phyloP scores from a whole-genome alignment of 805 yeast species.

The Lipomyces lipofer region DNA sequence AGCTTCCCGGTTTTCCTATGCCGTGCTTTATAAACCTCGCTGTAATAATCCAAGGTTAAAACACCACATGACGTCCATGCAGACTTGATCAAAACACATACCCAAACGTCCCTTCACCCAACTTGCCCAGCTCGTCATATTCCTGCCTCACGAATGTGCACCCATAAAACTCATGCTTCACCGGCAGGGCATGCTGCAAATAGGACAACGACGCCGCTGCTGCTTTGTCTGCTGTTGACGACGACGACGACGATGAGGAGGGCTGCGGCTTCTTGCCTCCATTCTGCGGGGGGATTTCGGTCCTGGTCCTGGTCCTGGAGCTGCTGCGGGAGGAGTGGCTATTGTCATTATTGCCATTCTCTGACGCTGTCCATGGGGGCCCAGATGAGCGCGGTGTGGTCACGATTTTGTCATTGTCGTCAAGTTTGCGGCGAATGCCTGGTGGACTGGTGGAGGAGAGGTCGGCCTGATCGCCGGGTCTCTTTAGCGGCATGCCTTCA shows the following conservation, averaged over 20 bases:
- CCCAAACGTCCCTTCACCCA: slow-evolving; percentile 88
- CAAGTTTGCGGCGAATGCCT: background rate
- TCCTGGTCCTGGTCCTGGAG: too few relatives aligned
- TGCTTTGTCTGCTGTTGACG: background rate
- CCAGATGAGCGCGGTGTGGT: background rate
- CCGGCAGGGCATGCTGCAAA: background rate
- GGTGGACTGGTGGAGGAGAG: background rate
- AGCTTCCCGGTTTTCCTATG: slow-evolving; percentile 52
- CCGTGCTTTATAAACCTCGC: slow-evolving; percentile 78
- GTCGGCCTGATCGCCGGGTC: too few relatives aligned
- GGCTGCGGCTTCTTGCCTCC: background rate
- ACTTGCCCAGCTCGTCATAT: slow-evolving; percentile 42
- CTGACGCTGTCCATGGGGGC: background rate
- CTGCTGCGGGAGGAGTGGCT: background rate
- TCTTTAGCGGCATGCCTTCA: too few relatives aligned
- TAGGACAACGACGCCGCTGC: background rate
- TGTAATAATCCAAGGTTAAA: too few relatives aligned
- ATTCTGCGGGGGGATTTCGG: too few relatives aligned
- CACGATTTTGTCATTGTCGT: background rate
- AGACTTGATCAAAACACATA: slow-evolving; percentile 18
- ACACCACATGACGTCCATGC: too few relatives aligned
- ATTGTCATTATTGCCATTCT: too few relatives aligned
- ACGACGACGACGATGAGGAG: background rate
- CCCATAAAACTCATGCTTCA: slow-evolving; percentile 35
- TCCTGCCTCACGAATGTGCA: slow-evolving; percentile 40